Conservation (phyloP, 2,329 filamentous ascomycete genomes). For the Lasiodiplodia sp. region DNA sequence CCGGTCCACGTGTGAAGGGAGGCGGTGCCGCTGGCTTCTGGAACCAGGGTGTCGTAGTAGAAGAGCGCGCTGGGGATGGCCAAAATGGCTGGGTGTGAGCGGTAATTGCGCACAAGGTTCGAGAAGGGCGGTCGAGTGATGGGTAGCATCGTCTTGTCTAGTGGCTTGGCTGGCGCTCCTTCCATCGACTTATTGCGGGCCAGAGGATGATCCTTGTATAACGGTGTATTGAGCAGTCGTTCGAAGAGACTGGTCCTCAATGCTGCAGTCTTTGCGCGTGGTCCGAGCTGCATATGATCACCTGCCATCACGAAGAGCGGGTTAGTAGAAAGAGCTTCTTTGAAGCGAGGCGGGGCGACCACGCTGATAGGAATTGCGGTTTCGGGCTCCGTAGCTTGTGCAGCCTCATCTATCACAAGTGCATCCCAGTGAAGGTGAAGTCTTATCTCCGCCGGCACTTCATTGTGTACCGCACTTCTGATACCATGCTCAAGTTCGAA, state of each 20-base stretch:
- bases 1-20: conserved; percentile 42
- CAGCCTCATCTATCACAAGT: conserved; percentile 55
- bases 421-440: conserved; percentile 55
- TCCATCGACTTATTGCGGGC: conserved; percentile 44
- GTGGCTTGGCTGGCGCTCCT: conserved; percentile 37
- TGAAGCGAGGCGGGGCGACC: conserved; percentile 44
- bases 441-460: conserved; percentile 31
- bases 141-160: conserved; percentile 46
- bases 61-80: conserved; percentile 51
- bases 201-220: conserved; percentile 52
- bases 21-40: conserved; percentile 44
- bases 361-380: conserved; percentile 51
- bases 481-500: conserved; percentile 47
- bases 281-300: conserved; percentile 55
- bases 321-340: conserved; percentile 34
- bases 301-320: conserved; percentile 56
- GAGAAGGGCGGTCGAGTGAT: conserved; percentile 53
- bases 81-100: conserved; percentile 56
- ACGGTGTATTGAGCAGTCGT: conserved; percentile 47
- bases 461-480: conserved; percentile 41
- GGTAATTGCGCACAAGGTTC: conserved; percentile 56
- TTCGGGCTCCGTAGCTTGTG: conserved; percentile 55
- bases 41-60: conserved; percentile 55
- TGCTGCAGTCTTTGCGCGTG: conserved; percentile 46
- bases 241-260: conserved; percentile 51